These are phyloP conservation scores for Populus tremula DNA, from an alignment of 345 rosid genomes.

Conservation along the genomic window DNA sequence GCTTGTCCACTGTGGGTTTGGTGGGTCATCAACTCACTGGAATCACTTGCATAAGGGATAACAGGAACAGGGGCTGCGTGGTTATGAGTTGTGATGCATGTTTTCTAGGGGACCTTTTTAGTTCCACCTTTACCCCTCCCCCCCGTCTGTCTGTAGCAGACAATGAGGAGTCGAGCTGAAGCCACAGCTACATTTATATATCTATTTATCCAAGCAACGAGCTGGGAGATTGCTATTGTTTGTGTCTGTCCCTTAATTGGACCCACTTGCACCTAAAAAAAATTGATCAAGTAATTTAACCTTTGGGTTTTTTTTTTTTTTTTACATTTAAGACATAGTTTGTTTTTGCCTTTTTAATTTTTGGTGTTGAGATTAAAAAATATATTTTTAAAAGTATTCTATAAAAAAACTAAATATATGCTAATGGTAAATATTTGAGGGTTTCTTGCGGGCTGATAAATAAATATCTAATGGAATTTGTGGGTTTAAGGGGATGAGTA, in stretches of 20 bases:
- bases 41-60: background rate
- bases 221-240: background rate
- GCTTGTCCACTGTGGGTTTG: background rate
- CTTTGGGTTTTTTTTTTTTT: background rate
- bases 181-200: slow-evolving; percentile 3
- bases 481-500: background rate
- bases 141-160: too few species aligned
- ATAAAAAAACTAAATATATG: too few species aligned
- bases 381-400: too few species aligned
- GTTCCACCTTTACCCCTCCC: background rate
- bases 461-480: background rate
- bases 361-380: too few species aligned
- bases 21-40: slow-evolving; percentile 5
- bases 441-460: background rate
- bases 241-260: background rate
- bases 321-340: background rate
- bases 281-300: background rate
- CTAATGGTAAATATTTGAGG: background rate
- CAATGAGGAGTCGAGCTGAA: slow-evolving; percentile 25
- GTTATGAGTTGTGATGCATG: slow-evolving; percentile 11
- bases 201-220: background rate
- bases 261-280: background rate
- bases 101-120: slow-evolving; percentile 2
- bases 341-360: too few species aligned
- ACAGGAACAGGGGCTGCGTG: background rate